A percentile compares a stretch with the other conserved stretches of the same genome.
Evolutionary conservation across 768 basidiomycete genomes (phyloP).

Genomic region (Pisolithus orientalis): DNA sequence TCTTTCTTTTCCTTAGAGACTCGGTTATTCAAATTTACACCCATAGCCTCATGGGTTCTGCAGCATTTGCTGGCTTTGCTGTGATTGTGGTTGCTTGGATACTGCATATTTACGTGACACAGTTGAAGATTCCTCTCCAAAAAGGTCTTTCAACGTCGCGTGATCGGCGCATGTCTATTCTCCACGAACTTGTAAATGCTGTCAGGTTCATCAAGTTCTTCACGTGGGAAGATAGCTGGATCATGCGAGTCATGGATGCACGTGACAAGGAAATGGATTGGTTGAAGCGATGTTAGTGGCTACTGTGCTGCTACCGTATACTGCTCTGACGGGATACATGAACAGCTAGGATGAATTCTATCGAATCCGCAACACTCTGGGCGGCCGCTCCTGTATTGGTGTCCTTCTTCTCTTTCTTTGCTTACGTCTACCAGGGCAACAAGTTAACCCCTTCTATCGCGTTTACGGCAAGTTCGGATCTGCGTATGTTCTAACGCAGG

Average conservation of each 20-base stretch:
- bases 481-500: neutral
- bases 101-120: slow-evolving; percentile 35
- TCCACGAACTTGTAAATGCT: slow-evolving; percentile 40
- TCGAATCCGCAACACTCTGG: slow-evolving; percentile 45
- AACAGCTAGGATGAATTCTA: slow-evolving; percentile 34
- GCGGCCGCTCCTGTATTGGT: slow-evolving; percentile 42
- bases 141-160: slow-evolving; percentile 27
- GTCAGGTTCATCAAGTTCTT: slow-evolving; percentile 40
- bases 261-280: slow-evolving; percentile 68
- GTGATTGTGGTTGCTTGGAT: slow-evolving; percentile 36
- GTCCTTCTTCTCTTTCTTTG: slow-evolving; percentile 43
- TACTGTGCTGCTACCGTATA: neutral
- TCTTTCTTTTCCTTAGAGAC: neutral
- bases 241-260: slow-evolving; percentile 35
- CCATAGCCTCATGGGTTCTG: slow-evolving; percentile 36
- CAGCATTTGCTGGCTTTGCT: slow-evolving; percentile 41
- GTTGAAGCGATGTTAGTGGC: slow-evolving; percentile 57
- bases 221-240: slow-evolving; percentile 41
- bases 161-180: slow-evolving; percentile 38
- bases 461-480: slow-evolving; percentile 37
- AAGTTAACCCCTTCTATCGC: slow-evolving; percentile 50
- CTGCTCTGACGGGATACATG: neutral
- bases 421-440: slow-evolving; percentile 38
- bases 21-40: neutral
- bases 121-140: slow-evolving; percentile 32